Conservation (phyloP, 257 asterid genomes). For the Asclepias syriaca region DNA sequence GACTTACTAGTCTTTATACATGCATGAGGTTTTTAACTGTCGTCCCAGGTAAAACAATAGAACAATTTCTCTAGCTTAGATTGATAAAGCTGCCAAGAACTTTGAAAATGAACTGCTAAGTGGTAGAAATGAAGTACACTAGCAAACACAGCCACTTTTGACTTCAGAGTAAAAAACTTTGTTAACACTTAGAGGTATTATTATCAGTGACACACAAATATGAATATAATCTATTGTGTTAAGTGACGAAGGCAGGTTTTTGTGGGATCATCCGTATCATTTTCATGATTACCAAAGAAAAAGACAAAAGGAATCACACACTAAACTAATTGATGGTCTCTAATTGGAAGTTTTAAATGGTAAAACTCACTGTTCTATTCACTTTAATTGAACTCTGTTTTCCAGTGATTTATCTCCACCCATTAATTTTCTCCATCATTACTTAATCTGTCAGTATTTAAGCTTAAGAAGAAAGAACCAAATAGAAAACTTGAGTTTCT, state of each 20-base stretch:
- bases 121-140: background rate
- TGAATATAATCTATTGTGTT: background rate
- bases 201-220: background rate
- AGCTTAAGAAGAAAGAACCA: background rate
- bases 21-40: background rate
- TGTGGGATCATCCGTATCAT: background rate
- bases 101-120: background rate
- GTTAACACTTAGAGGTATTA: background rate
- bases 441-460: background rate
- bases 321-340: background rate
- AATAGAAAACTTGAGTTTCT: background rate
- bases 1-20: background rate
- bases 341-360: background rate
- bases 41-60: background rate
- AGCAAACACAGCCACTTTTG: background rate
- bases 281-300: background rate
- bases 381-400: background rate
- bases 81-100: background rate
- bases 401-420: background rate
- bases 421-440: background rate
- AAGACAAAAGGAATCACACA: background rate
- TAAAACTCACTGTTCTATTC: background rate
- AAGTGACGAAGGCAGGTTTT: slow-evolving; percentile 2
- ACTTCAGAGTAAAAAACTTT: background rate
- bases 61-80: background rate